Evolutionary conservation across 441 rosid species (phyloP).

Genomic region (Monsonia emarginata): DNA sequence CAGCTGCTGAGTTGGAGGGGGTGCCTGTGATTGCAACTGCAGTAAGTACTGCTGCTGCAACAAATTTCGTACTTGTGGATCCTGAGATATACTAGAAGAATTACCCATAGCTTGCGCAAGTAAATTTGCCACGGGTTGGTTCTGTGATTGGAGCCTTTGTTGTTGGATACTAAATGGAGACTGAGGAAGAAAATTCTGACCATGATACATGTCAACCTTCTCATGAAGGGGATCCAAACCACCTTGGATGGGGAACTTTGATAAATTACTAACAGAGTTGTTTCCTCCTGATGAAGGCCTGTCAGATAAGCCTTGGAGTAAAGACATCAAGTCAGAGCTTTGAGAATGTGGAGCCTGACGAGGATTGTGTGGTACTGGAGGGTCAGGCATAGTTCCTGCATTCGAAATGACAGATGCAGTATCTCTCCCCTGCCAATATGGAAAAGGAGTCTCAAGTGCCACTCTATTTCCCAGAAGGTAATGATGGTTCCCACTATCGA

Average conservation of each 20-base stretch:
- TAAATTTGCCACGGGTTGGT: conserved; percentile 40
- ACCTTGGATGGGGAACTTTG: conserved; percentile 44
- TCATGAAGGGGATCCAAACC: conserved; percentile 50
- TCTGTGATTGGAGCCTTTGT: conserved; percentile 50
- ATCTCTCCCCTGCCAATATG: conserved; percentile 73
- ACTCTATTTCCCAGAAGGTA: conserved; percentile 64
- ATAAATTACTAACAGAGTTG: conserved; percentile 49
- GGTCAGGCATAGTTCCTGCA: conserved; percentile 44
- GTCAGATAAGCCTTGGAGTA: conserved; percentile 60
- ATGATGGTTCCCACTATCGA: conserved; percentile 52
- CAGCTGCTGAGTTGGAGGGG: conserved; percentile 59
- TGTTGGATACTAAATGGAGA: conserved; percentile 54
- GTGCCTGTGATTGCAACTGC: conserved; percentile 60
- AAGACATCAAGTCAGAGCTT: conserved; percentile 59
- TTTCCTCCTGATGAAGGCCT: conserved; percentile 47
- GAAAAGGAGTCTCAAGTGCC: conserved; percentile 58
- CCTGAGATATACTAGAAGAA: conserved; percentile 55
- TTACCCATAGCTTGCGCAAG: conserved; percentile 55
- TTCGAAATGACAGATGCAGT: conserved; percentile 44
- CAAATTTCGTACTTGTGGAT: conserved; percentile 54
- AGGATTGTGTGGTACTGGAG: conserved; percentile 31
- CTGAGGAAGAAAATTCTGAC: conserved; percentile 49
- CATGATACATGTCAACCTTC: conserved; percentile 45
- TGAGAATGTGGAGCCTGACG: conserved; percentile 48
- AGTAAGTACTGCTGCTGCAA: conserved; percentile 73